A percentile compares a stretch with the other conserved stretches of the same genome.
Evolutionary conservation across 2,329 filamentous ascomycete genomes (phyloP).

Genomic region (Epicoccum nigrum): DNA sequence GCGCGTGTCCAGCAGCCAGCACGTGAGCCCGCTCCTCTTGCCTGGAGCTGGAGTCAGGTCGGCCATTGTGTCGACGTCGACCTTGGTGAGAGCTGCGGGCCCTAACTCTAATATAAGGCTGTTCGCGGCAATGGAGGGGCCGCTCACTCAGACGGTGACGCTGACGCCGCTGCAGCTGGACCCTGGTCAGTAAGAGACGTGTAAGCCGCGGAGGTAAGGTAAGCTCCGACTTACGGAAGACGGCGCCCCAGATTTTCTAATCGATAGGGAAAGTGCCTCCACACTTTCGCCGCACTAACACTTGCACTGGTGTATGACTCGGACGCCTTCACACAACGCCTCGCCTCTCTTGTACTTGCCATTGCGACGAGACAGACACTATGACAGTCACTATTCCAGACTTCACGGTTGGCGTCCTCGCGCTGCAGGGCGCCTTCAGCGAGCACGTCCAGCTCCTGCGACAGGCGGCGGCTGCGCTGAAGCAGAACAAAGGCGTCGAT

Average conservation of each 20-base stretch:
- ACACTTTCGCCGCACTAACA: constrained; percentile 13
- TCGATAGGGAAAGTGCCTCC: constrained; percentile 10
- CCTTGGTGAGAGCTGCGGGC: background rate
- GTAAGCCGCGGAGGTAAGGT: background rate
- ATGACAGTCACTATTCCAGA: constrained; percentile 38
- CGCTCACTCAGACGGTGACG: constrained; percentile 11
- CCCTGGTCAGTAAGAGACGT: background rate
- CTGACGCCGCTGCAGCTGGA: too few species aligned
- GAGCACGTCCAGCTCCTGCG: constrained; percentile 83
- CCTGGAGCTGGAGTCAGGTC: constrained; percentile 10
- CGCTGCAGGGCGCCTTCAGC: constrained; percentile 90
- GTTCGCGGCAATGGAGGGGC: constrained; percentile 26
- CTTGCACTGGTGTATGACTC: constrained; percentile 12
- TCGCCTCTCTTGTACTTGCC: background rate
- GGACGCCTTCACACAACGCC: background rate
- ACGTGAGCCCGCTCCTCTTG: constrained; percentile 42
- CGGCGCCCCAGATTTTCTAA: constrained; percentile 14
- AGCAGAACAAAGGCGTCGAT: constrained; percentile 23
- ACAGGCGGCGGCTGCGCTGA: constrained; percentile 65
- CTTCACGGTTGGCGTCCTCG: constrained; percentile 66
- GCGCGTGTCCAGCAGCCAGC: constrained; percentile 59
- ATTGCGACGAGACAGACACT: background rate
- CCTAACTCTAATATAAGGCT: constrained; percentile 14
- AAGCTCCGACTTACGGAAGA: constrained; percentile 5
- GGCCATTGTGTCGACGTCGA: constrained; percentile 20